These are phyloP conservation scores for Dothideomycetes sp. DNA, from an alignment of 2,329 filamentous ascomycete genomes.

Conservation along the genomic window DNA sequence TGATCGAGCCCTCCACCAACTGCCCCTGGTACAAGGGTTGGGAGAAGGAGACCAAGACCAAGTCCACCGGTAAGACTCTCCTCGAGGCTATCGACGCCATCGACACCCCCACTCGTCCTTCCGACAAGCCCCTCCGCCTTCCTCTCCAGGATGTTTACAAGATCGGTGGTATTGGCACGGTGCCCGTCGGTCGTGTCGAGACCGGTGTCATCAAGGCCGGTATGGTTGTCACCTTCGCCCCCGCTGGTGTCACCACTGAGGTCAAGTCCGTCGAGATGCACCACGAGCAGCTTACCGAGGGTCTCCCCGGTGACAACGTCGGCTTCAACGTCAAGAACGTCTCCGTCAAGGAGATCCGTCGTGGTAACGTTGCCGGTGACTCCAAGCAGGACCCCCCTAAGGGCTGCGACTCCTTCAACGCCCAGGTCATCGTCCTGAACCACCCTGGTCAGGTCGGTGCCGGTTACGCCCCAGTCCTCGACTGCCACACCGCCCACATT, in stretches of 20 bases:
- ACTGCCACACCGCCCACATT: conserved; percentile 99
- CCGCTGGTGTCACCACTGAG: conserved; percentile 98
- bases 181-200: conserved; percentile 99
- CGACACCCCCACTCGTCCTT: conserved; percentile 82
- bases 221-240: conserved; percentile 97
- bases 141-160: conserved; percentile 99
- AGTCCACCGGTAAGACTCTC: conserved; percentile 90
- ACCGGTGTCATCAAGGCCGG: conserved; percentile 86
- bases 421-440: conserved; percentile 99
- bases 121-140: conserved; percentile 99
- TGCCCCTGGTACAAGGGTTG: conserved; percentile 99
- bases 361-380: conserved; percentile 99
- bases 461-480: conserved; percentile 97
- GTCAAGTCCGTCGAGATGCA: conserved; percentile 99
- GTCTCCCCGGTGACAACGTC: conserved; percentile 98
- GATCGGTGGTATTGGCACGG: conserved; percentile 99
- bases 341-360: conserved; percentile 99
- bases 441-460: conserved; percentile 99
- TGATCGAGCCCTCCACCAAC: conserved; percentile 83
- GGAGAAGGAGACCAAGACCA: conserved; percentile 96
- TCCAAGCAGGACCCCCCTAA: conserved; percentile 98
- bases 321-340: conserved; percentile 99
- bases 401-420: conserved; percentile 90
- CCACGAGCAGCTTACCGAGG: conserved; percentile 96
- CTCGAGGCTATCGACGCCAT: conserved; percentile 98